Evolutionary conservation across 345 rosid species (phyloP).

Genomic region (Eucalyptus sp.): DNA sequence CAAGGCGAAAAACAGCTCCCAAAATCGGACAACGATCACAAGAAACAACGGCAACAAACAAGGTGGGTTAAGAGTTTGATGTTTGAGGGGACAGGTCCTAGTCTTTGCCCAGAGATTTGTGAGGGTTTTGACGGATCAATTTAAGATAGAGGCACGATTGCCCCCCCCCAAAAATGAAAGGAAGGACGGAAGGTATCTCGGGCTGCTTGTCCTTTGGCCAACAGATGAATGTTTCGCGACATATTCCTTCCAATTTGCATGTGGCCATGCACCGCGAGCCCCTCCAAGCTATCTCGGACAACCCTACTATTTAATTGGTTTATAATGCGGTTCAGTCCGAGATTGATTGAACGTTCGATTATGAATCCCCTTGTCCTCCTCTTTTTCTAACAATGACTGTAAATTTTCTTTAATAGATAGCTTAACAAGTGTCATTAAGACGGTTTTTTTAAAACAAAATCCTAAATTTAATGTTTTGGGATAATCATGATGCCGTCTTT

Average conservation of each 20-base stretch:
- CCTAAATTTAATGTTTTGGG: neutral
- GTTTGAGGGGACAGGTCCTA: neutral
- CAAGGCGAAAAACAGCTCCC: neutral
- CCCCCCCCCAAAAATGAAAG: neutral
- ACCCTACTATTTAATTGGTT: neutral
- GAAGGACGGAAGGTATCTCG: neutral
- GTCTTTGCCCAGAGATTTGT: neutral
- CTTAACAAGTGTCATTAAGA: neutral
- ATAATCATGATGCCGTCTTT: neutral
- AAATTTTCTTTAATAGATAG: neutral
- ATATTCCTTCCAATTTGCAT: neutral
- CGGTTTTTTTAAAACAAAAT: neutral
- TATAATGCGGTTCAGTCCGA: neutral
- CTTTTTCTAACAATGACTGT: neutral
- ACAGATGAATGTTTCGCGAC: neutral
- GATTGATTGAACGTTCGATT: neutral
- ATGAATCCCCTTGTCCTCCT: neutral
- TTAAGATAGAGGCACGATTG: neutral
- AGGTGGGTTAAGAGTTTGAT: neutral
- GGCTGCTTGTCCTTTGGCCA: neutral
- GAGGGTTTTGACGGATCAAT: neutral
- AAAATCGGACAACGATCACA: neutral
- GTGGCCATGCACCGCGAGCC: neutral
- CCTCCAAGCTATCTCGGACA: neutral
- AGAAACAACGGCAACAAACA: neutral